Evolutionary conservation across 2,329 filamentous ascomycete genomes (phyloP).

Genomic region (Colletotrichum siamense): DNA sequence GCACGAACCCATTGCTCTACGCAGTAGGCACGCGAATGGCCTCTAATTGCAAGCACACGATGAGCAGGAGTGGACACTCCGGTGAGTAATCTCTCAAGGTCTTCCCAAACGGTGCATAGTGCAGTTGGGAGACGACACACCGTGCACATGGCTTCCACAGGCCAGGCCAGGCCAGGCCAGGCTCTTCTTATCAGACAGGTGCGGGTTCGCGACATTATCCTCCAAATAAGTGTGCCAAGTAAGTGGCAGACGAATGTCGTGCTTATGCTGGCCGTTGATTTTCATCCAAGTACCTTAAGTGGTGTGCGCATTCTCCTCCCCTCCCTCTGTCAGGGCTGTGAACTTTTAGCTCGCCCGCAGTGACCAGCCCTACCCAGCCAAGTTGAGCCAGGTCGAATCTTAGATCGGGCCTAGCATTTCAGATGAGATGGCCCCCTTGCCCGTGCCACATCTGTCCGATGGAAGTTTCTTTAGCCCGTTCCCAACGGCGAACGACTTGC

Average conservation of each 20-base stretch:
- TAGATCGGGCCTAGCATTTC: not conserved
- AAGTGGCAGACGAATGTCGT: not conserved
- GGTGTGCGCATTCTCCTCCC: not conserved
- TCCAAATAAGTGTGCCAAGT: no score
- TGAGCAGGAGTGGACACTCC: not conserved
- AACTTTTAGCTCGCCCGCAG: not conserved
- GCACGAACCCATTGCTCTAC: not conserved
- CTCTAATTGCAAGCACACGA: not conserved
- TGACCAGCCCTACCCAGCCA: not conserved
- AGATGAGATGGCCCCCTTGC: not conserved
- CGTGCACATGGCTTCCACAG: not conserved
- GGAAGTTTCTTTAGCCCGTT: not conserved
- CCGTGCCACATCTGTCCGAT: not conserved
- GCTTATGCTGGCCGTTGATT: not conserved
- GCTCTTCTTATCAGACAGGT: not conserved
- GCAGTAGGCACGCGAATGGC: not conserved
- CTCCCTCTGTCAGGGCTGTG: not conserved
- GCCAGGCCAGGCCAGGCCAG: no score
- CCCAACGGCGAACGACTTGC: not conserved
- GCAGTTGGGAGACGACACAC: not conserved
- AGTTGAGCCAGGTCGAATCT: not conserved
- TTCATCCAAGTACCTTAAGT: no score
- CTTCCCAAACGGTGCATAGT: not conserved
- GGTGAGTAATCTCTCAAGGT: not conserved
- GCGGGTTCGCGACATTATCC: not conserved